A percentile compares a stretch with the other conserved stretches of the same genome.
phyloP scores from a whole-genome alignment of 257 asterid species.

The Solanum phureja region DNA sequence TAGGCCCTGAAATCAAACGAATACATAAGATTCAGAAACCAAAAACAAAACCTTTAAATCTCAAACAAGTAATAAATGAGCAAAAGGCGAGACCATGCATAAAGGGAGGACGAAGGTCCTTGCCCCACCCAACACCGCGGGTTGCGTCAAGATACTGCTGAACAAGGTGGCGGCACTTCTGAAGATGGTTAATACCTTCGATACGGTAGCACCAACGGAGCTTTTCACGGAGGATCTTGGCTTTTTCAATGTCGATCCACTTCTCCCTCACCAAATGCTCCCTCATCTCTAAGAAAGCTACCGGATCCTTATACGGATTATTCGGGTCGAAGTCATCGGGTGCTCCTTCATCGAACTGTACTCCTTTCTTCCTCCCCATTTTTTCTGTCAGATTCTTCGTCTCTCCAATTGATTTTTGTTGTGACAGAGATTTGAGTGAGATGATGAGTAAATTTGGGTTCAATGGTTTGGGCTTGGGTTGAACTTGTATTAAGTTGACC shows the following conservation, averaged over 20 bases:
- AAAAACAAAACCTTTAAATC: not conserved
- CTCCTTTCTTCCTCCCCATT: constrained; percentile 88
- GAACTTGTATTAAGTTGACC: not conserved
- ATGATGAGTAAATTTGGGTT: not conserved
- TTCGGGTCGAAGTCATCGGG: constrained; percentile 88
- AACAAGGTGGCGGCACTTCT: constrained; percentile 92
- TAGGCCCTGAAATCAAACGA: not conserved
- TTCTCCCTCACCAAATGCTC: constrained; percentile 84
- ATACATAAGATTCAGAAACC: not conserved
- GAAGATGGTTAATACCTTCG: constrained; percentile 85
- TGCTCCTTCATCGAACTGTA: constrained; percentile 69
- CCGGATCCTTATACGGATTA: constrained; percentile 89
- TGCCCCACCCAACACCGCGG: constrained; percentile 96
- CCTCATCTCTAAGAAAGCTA: constrained; percentile 86
- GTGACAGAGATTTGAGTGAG: not conserved
- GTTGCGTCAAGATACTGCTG: constrained; percentile 85
- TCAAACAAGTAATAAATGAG: not conserved
- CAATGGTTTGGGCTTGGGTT: not conserved
- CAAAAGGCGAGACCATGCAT: constrained; percentile 44
- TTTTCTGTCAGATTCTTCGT: not conserved
- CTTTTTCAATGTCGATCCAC: constrained; percentile 97
- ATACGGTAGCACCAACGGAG: constrained; percentile 90
- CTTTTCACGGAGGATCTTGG: constrained; percentile 80
- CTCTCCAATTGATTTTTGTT: not conserved
- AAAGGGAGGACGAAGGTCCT: constrained; percentile 74